Evolutionary conservation across 192 early-diverging fungal species (phyloP), one percentile per base, ranked within the genome.

Genomic region (Linnemannia hyalina): DNA sequence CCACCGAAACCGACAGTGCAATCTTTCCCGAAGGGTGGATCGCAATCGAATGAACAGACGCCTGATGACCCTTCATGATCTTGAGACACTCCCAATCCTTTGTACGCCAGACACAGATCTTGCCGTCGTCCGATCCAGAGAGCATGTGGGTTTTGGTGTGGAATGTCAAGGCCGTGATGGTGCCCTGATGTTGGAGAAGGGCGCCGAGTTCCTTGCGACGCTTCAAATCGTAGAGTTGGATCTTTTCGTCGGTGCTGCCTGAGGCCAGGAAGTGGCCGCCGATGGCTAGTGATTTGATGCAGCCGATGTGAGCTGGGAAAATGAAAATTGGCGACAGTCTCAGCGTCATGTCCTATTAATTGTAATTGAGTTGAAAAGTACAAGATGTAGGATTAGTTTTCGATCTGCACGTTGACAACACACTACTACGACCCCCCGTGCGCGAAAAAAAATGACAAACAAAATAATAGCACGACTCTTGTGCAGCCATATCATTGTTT

Each of bases 81-180:
- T 96, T 97, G 78, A 99, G 92, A 70, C 93, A 93, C 85, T 99
- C 98, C 99, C 99, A 99, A 89, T 99, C 99, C 82, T 96, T 96
- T 55, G 97, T 94, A 81, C 99, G 89, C 89, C 97, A 97, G 46
- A 99, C 94, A 69, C 95, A 93, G 42, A 99, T 93, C 15, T 90
- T 91, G 41, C 97, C 96, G 88, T 98, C 98, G 71, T 98, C 98
- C 70, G 95, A 95, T 55, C 95, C 95, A 40, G 96, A 95, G 4
- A 99, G 87, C 91, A 99, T 90, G 77, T 99, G 96, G 1, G 94
- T 92, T 75, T 93, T 94, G 60, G 93, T 90, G 87, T 95, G 94
- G 82, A 98, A 99, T 15, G 90, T 82, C n/a, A 99, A 84, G 7
- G 92, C 89, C 23, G 97, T 98, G 72, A 99, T 96, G 6, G 98